Conservation (phyloP, 192 early-diverging fungal species). For the Diversispora epigaea region DNA sequence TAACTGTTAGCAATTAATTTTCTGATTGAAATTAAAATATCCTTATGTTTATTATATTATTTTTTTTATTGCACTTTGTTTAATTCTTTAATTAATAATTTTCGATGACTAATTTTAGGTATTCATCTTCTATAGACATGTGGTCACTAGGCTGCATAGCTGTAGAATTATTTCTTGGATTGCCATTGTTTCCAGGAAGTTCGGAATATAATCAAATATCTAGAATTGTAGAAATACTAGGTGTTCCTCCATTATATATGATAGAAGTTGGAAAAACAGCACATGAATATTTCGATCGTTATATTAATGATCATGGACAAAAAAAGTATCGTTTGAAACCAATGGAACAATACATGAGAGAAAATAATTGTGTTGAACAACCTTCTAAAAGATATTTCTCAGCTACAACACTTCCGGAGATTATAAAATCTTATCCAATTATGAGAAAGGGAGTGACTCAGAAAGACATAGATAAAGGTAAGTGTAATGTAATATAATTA, state of each 20-base stretch:
- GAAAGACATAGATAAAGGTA: slow-evolving; percentile 78
- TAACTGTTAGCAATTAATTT: background rate
- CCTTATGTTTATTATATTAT: background rate
- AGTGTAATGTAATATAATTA: background rate
- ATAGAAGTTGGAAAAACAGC: slow-evolving; percentile 89
- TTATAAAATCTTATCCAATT: slow-evolving; percentile 85
- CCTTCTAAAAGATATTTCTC: slow-evolving; percentile 91
- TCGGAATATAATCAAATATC: slow-evolving; percentile 96
- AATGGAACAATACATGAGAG: slow-evolving; percentile 76
- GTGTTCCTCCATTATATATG: slow-evolving; percentile 89
- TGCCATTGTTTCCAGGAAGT: slow-evolving; percentile 93
- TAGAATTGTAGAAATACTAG: slow-evolving; percentile 92
- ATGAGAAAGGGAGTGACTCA: slow-evolving; percentile 59
- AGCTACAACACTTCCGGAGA: slow-evolving; percentile 82
- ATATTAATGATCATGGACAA: slow-evolving; percentile 46
- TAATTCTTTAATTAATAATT: background rate
- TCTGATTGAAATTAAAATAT: background rate
- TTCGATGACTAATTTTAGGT: slow-evolving; percentile 38
- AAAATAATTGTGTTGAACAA: slow-evolving; percentile 83
- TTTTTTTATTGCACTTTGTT: background rate
- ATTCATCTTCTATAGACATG: slow-evolving; percentile 94
- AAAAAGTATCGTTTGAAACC: slow-evolving; percentile 70
- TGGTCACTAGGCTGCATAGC: slow-evolving; percentile 99
- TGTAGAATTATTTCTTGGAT: slow-evolving; percentile 91
- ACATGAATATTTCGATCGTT: slow-evolving; percentile 81